phyloP scores from a whole-genome alignment of 225 moss, liverwort and hornwort species.

The Straminergon stramineum region DNA sequence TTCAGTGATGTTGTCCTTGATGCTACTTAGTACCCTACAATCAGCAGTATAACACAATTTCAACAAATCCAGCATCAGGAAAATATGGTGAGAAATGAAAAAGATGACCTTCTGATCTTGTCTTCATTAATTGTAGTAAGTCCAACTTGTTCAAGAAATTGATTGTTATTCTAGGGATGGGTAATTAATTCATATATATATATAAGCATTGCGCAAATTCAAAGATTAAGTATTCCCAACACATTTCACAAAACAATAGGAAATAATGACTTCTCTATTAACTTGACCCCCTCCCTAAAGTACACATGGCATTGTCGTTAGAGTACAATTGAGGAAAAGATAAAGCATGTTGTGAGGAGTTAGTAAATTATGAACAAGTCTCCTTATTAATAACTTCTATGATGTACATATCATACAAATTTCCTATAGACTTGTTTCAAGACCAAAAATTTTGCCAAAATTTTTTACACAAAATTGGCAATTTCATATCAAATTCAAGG shows the following conservation, averaged over 20 bases:
- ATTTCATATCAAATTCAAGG: too few species aligned
- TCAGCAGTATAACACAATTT: too few species aligned
- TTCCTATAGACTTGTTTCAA: too few species aligned
- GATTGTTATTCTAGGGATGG: background rate
- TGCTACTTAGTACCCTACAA: too few species aligned
- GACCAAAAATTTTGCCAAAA: too few species aligned
- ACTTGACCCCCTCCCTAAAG: background rate
- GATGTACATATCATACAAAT: too few species aligned
- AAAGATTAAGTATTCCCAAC: background rate
- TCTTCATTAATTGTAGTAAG: background rate
- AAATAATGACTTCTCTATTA: background rate
- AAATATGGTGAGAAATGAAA: background rate
- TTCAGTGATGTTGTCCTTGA: too few species aligned
- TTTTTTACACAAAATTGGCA: too few species aligned
- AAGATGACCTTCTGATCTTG: background rate
- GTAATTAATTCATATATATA: background rate
- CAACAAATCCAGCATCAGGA: background rate
- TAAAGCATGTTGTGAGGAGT: background rate
- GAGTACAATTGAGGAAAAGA: background rate
- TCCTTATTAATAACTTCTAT: too few species aligned
- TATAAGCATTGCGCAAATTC: background rate
- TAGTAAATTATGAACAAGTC: background rate
- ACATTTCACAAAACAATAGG: background rate
- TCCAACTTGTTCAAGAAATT: background rate
- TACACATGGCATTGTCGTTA: background rate